Evolutionary conservation across 1,284 basidiomycete genomes (phyloP).

Genomic region (Cutaneotrichosporon sp.): DNA sequence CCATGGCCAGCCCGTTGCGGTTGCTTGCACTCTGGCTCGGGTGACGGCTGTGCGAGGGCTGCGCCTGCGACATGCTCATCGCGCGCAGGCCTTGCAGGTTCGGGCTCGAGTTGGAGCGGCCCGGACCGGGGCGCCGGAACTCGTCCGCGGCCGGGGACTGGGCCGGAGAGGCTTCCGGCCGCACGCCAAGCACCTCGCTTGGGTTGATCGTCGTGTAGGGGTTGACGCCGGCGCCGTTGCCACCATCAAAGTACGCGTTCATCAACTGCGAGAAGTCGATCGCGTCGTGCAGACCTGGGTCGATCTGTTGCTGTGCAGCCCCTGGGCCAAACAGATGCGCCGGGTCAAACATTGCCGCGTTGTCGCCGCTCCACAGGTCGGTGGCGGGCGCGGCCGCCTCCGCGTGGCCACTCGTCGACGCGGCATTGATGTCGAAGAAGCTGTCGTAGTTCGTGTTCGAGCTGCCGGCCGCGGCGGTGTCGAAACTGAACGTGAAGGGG

Average conservation of each 20-base stretch:
- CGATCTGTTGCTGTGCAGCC: constrained; percentile 1
- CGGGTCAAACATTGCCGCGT: constrained; percentile 8
- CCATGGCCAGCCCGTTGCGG: neutral
- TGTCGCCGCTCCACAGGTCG: constrained; percentile 3
- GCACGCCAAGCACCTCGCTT: constrained; percentile 66
- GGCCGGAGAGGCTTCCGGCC: constrained; percentile 10
- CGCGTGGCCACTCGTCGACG: neutral
- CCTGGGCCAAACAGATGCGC: constrained; percentile 13
- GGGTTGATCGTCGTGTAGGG: constrained; percentile 86
- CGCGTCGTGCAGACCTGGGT: neutral
- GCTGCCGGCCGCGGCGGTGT: constrained; percentile 61
- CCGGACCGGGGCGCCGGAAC: constrained; percentile 35
- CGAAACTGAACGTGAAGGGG: constrained; percentile 70
- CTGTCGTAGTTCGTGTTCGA: constrained; percentile 61
- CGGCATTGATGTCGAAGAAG: constrained; percentile 61
- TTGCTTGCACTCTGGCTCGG: neutral
- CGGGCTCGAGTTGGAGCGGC: constrained; percentile 49
- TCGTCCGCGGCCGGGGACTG: constrained; percentile 38
- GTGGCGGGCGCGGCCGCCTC: neutral
- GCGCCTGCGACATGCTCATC: constrained; percentile 1
- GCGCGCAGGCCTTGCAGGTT: constrained; percentile 42
- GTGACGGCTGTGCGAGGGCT: neutral
- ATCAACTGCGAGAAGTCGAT: constrained; percentile 54
- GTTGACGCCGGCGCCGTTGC: constrained; percentile 17
- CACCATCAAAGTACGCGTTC: constrained; percentile 53